Evolutionary conservation across 208 protist species (phyloP).

Genomic region (Crithidia mellificae): DNA sequence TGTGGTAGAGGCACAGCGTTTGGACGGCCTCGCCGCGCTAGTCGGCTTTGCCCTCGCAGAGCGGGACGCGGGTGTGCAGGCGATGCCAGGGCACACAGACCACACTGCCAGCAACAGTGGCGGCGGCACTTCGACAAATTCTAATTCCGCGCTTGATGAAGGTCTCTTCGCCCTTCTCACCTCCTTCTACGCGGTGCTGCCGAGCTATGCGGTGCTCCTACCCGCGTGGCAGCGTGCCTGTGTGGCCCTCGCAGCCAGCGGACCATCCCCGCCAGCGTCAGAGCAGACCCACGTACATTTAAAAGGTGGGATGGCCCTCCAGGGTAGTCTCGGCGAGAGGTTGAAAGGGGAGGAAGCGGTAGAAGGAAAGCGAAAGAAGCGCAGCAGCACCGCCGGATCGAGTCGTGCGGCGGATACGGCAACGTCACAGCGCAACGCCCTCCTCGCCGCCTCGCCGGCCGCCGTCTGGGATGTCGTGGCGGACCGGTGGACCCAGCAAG

Average conservation of each 20-base stretch:
- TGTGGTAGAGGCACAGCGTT: conserved; percentile 17
- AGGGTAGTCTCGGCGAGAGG: no score
- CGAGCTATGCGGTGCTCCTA: conserved; percentile 26
- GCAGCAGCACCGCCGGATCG: background rate
- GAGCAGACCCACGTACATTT: no score
- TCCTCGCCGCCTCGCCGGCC: conserved; percentile 10
- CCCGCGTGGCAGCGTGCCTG: conserved; percentile 22
- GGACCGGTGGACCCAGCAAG: conserved; percentile 33
- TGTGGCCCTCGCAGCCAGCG: background rate
- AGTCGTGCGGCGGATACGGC: background rate
- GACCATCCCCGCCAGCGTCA: background rate
- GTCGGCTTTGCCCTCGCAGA: conserved; percentile 22
- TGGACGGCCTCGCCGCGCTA: conserved; percentile 23
- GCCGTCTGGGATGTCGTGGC: conserved; percentile 35
- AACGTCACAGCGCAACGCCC: background rate
- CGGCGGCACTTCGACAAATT: background rate
- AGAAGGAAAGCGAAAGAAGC: no score
- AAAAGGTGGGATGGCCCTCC: no score
- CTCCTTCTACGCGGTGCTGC: conserved; percentile 24
- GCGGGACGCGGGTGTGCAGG: background rate
- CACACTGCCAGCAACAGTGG: background rate
- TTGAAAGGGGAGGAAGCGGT: no score
- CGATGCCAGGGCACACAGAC: background rate
- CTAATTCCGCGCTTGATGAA: conserved; percentile 1
- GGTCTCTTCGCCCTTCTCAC: conserved; percentile 15